phyloP scores from a whole-genome alignment of 352 stramenopile genomes.

The Pythium diclinum region DNA sequence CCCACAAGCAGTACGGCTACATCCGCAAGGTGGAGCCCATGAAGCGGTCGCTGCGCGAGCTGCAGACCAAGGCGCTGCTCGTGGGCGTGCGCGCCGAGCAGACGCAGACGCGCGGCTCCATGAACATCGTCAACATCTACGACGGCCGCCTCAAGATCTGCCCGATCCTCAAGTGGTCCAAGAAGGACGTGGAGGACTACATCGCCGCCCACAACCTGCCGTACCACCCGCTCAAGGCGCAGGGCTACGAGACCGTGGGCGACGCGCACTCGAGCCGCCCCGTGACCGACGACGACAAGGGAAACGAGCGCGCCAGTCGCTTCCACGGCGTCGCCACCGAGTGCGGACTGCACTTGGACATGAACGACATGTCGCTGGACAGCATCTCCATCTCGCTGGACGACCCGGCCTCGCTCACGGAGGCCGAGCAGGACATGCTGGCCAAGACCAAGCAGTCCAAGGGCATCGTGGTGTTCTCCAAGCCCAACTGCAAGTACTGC shows the following conservation, averaged over 20 bases:
- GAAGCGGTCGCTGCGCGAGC: conserved; percentile 61
- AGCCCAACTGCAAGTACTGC: conserved; percentile 78
- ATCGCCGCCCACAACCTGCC: conserved; percentile 64
- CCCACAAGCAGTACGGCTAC: conserved; percentile 75
- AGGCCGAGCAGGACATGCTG: conserved; percentile 42
- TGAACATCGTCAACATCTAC: conserved; percentile 75
- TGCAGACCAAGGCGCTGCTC: conserved; percentile 60
- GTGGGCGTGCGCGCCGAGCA: conserved; percentile 80
- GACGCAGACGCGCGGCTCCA: conserved; percentile 64
- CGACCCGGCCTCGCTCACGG: conserved; percentile 46
- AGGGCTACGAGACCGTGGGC: conserved; percentile 80
- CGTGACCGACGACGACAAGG: conserved; percentile 54
- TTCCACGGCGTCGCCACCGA: conserved; percentile 82
- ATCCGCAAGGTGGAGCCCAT: conserved; percentile 88
- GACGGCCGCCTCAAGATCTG: conserved; percentile 85
- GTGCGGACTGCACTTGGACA: conserved; percentile 81
- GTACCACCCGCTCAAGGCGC: conserved; percentile 81
- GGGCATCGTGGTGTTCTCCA: conserved; percentile 69
- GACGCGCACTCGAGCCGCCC: conserved; percentile 84
- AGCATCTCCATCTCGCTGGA: conserved; percentile 40
- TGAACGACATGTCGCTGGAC: conserved; percentile 55
- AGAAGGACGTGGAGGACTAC: conserved; percentile 72
- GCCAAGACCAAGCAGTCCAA: conserved; percentile 42
- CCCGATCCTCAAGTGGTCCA: conserved; percentile 81
- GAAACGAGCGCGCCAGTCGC: conserved; percentile 70